A percentile compares a stretch with the other conserved stretches of the same genome.
phyloP scores from a whole-genome alignment of 495 filamentous ascomycete species.

The Polyplosphaeria fusca region DNA sequence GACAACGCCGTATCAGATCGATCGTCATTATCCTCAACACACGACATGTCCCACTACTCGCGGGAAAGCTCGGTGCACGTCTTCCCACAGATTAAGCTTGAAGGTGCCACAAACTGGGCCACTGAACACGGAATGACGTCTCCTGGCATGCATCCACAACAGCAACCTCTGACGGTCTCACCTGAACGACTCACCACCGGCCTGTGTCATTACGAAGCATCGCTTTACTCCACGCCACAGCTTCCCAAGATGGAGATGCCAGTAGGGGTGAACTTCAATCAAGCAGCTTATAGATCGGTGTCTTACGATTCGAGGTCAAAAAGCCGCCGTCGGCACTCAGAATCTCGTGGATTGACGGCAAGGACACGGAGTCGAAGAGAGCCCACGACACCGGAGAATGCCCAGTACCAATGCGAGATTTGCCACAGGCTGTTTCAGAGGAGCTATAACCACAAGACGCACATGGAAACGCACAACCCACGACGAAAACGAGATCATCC shows the following conservation, averaged over 20 bases:
- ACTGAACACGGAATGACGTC: conserved; percentile 8
- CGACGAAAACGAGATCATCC: conserved; percentile 64
- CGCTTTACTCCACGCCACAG: conserved; percentile 13
- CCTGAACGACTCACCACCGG: conserved; percentile 23
- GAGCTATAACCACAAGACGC: conserved; percentile 86
- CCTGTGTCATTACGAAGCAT: conserved; percentile 13
- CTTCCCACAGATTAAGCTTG: conserved; percentile 25
- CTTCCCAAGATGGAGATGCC: conserved; percentile 4
- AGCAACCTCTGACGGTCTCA: conserved; percentile 19
- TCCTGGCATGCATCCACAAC: background rate
- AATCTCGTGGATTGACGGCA: background rate
- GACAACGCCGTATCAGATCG: conserved; percentile 19
- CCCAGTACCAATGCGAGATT: conserved; percentile 69
- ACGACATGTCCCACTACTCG: conserved; percentile 30
- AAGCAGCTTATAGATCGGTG: background rate
- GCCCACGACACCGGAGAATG: conserved; percentile 68
- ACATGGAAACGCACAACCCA: conserved; percentile 87
- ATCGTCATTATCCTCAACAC: conserved; percentile 29
- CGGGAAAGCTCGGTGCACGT: conserved; percentile 11
- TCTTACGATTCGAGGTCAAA: conserved; percentile 4
- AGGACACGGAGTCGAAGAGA: conserved; percentile 49
- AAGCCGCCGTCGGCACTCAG: conserved; percentile 4
- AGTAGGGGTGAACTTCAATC: conserved; percentile 2
- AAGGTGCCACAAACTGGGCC: conserved; percentile 16
- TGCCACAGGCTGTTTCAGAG: conserved; percentile 82